phyloP scores from a whole-genome alignment of 805 yeast species.

The Ogataea paraovalis region DNA sequence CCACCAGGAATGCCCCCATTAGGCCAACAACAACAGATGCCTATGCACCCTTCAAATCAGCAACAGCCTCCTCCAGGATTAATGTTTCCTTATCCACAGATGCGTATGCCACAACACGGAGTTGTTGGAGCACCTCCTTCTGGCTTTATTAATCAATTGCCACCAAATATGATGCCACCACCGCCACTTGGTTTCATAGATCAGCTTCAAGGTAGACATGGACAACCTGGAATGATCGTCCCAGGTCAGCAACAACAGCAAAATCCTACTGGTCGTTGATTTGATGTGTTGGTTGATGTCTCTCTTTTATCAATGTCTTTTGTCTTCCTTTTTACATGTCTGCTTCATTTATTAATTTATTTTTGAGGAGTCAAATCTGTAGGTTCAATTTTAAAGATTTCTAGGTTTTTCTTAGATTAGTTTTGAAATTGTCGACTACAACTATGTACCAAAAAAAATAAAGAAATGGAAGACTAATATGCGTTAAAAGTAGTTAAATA shows the following conservation, averaged over 20 bases:
- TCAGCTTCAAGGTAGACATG: background rate
- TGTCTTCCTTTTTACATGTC: background rate
- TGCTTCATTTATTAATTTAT: no score
- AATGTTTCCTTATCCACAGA: constrained; percentile 5
- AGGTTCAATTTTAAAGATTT: no score
- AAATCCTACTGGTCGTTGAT: background rate
- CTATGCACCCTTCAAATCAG: background rate
- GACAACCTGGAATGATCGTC: background rate
- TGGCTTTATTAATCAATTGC: constrained; percentile 6
- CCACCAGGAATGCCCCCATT: background rate
- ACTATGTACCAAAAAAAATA: no score
- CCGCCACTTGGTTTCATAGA: constrained; percentile 12
- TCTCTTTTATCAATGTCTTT: background rate
- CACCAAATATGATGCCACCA: constrained; percentile 1
- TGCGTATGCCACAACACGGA: constrained; percentile 2
- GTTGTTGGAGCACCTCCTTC: constrained; percentile 4
- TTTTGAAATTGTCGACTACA: no score
- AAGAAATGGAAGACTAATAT: no score
- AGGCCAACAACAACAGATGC: background rate
- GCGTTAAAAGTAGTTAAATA: background rate
- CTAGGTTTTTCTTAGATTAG: no score
- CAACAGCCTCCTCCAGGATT: background rate
- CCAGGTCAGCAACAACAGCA: constrained; percentile 2
- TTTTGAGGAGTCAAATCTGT: no score
- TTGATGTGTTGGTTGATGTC: background rate